A percentile compares a stretch with the other conserved stretches of the same genome.
Conservation (phyloP, 768 basidiomycete species). For the Lepiota brunneoincarnata region DNA sequence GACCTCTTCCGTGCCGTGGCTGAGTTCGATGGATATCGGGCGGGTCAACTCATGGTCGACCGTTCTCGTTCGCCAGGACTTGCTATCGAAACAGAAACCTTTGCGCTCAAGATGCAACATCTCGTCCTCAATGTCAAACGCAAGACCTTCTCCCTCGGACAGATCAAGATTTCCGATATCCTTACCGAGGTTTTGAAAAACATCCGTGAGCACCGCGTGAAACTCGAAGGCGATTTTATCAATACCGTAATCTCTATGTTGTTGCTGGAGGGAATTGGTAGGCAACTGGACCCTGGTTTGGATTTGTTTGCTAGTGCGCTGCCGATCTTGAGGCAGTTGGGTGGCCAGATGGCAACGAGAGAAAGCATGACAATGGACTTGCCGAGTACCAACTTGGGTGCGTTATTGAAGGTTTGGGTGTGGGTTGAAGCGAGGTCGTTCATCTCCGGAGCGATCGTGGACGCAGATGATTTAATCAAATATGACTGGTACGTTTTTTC, state of each 20-base stretch:
- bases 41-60: conserved; percentile 95
- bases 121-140: conserved; percentile 90
- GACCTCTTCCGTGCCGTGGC: conserved; percentile 96
- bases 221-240: conserved; percentile 98
- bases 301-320: conserved; percentile 95
- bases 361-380: conserved; percentile 51
- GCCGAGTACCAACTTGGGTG: conserved; percentile 71
- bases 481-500: conserved; percentile 69
- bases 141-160: conserved; percentile 96
- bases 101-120: conserved; percentile 97
- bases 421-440: conserved; percentile 91
- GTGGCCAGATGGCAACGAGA: conserved; percentile 84
- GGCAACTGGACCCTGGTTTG: conserved; percentile 87
- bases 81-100: conserved; percentile 89
- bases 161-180: conserved; percentile 94
- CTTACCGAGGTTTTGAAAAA: conserved; percentile 83
- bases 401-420: conserved; percentile 95
- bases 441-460: conserved; percentile 72
- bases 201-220: conserved; percentile 91
- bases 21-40: conserved; percentile 94
- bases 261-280: conserved; percentile 91
- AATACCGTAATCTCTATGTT: conserved; percentile 96
- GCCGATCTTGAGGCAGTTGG: conserved; percentile 89
- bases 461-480: conserved; percentile 84
- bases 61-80: conserved; percentile 90